phyloP scores from a whole-genome alignment of 257 asterid genomes.

The Cruciata laevipes region DNA sequence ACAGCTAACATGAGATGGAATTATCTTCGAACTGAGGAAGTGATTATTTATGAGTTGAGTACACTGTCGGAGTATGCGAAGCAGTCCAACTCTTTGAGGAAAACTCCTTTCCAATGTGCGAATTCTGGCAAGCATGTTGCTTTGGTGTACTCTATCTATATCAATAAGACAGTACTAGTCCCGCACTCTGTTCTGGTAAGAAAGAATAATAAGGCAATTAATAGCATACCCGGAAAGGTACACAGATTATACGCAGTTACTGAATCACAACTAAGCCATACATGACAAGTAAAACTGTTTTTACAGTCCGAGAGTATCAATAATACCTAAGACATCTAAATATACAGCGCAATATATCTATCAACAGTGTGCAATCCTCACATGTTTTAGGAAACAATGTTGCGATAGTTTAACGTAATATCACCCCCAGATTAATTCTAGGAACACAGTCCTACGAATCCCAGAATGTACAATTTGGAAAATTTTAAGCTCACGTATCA shows the following conservation, averaged over 20 bases:
- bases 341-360: not conserved
- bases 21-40: not conserved
- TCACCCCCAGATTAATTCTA: not conserved
- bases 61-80: not conserved
- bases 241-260: not conserved
- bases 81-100: not conserved
- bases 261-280: not conserved
- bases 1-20: not conserved
- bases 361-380: not conserved
- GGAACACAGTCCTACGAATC: too few relatives aligned
- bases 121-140: slow-evolving; percentile 2
- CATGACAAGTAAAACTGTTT: not conserved
- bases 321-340: not conserved
- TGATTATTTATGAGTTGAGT: not conserved
- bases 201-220: not conserved
- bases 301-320: not conserved
- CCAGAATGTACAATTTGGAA: too few relatives aligned
- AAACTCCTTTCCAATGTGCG: not conserved
- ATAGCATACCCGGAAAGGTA: not conserved
- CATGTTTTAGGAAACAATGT: too few relatives aligned
- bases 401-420: too few relatives aligned
- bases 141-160: not conserved
- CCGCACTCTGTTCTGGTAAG: not conserved
- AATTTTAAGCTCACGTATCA: too few relatives aligned
- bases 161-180: not conserved